Base-by-base conservation (phyloP, 2,329 filamentous ascomycete species). In the Tolypocladium inflatum region DNA sequence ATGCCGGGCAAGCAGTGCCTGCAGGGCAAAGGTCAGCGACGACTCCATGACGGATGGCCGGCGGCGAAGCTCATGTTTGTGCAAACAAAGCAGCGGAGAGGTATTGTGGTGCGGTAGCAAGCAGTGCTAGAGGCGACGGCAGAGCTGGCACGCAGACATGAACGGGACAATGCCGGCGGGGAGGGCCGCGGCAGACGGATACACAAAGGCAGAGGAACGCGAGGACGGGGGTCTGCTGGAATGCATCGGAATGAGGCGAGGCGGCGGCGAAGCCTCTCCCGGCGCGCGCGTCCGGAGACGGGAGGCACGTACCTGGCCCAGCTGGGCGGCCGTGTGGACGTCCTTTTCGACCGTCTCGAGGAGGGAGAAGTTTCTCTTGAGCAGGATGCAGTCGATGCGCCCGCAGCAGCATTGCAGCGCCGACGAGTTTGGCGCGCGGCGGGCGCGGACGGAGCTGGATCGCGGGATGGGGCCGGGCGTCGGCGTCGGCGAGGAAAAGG, bases 1-100 rank as follows among this genome's bases (percentile, higher is more conserved):
- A 82, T 99, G 92, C 67, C 93, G 88, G 63, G 88, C 85, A 48
- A 99, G 84, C 58, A 99, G 81, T 60, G 91, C 91, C 94, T 97
- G 86, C 59, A 88, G 74, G 57, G 82, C 77, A 74, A 84, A 89
- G 56, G 85, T 95, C 75, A 95, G 88, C 76, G 80, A 81, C 64
- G 79, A 77, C 60, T 68, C 62, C 60, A 65, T 64, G 50, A 59
- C 56, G 48, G 39, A 38, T 42, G 39, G 43, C 39, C 55, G 41
- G 43, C 23, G 57, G 30, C 35, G 23, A 55, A 26, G 54, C 30
- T 52, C 48, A 37, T 52, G 30, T 7, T 37, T 52, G 30, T 11
- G 9, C 30, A 21, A 51, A 13, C 26, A 51, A 35, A 35, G 4
- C 8, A 30, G 53, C 53, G 10, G 23, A 42, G 26, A 33, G 7